Evolutionary conservation across 2,329 filamentous ascomycete species (phyloP).

Genomic region (Ascochyta fabae): DNA sequence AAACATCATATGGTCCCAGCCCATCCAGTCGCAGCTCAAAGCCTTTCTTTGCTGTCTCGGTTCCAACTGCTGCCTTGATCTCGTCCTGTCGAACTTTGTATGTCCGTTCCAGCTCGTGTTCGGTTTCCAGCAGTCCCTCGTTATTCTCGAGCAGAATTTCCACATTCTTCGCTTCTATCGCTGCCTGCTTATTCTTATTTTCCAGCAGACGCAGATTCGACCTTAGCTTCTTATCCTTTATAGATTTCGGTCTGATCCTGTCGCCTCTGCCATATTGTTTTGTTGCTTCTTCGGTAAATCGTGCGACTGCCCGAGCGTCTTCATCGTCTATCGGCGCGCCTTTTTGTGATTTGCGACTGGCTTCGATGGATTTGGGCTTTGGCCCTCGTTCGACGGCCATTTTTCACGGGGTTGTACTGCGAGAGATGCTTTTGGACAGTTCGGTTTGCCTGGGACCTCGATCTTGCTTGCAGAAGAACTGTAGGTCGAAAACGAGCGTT

Average conservation of each 20-base stretch:
- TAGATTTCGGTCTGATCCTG: slow-evolving; percentile 71
- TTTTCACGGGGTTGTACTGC: neutral
- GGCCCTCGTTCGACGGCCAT: slow-evolving; percentile 35
- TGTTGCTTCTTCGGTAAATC: slow-evolving; percentile 61
- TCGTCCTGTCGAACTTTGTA: slow-evolving; percentile 93
- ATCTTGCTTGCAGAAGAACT: neutral
- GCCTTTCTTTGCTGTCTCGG: slow-evolving; percentile 88
- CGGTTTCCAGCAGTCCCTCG: slow-evolving; percentile 84
- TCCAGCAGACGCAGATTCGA: slow-evolving; percentile 81
- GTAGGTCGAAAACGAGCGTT: neutral
- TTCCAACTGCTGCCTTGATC: slow-evolving; percentile 73
- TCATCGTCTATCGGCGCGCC: slow-evolving; percentile 32
- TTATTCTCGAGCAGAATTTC: slow-evolving; percentile 92
- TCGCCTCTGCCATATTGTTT: slow-evolving; percentile 84
- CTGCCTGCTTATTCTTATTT: slow-evolving; percentile 79
- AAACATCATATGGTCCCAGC: slow-evolving; percentile 84
- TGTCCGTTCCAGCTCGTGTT: slow-evolving; percentile 86
- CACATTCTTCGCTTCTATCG: slow-evolving; percentile 87
- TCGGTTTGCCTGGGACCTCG: neutral
- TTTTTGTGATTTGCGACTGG: slow-evolving; percentile 31
- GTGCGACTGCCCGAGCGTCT: slow-evolving; percentile 38
- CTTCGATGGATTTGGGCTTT: slow-evolving; percentile 19
- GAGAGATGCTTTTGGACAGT: neutral
- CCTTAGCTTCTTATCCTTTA: slow-evolving; percentile 90
- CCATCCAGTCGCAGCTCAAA: slow-evolving; percentile 82